Percentiles rank a stretch among this genome's conserved stretches.
phyloP scores from a whole-genome alignment of 345 rosid species.

The Nasturtium officinale region DNA sequence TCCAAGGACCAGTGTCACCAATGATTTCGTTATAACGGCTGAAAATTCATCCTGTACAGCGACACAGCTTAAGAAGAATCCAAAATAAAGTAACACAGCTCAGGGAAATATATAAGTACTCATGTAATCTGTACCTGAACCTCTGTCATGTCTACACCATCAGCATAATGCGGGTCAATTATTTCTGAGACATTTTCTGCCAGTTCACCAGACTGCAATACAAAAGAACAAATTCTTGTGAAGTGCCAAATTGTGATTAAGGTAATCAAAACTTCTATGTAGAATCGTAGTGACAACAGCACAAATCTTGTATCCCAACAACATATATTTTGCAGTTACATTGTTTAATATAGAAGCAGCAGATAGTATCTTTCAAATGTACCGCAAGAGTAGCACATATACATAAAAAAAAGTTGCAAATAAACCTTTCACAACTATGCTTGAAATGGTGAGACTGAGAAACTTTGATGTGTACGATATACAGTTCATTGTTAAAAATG shows the following conservation, averaged over 20 bases:
- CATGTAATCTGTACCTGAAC: constrained; percentile 65
- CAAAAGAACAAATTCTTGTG: constrained; percentile 38
- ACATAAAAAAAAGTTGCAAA: constrained; percentile 8
- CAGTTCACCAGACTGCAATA: constrained; percentile 81
- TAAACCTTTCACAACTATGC: constrained; percentile 11
- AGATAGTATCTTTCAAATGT: constrained; percentile 10
- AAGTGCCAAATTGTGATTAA: constrained; percentile 18
- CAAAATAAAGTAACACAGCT: constrained; percentile 23
- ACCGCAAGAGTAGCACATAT: not conserved
- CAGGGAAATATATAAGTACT: constrained; percentile 20
- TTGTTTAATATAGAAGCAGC: constrained; percentile 1
- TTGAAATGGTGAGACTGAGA: not conserved
- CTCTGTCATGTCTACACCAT: constrained; percentile 84
- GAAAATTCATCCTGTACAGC: constrained; percentile 92
- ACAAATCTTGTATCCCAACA: constrained; percentile 18
- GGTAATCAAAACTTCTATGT: constrained; percentile 9
- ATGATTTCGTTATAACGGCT: constrained; percentile 84
- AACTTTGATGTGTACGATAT: constrained; percentile 11
- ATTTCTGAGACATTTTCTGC: constrained; percentile 95
- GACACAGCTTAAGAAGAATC: constrained; percentile 37
- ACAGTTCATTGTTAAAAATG: not conserved
- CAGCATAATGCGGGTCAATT: constrained; percentile 81
- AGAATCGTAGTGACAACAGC: constrained; percentile 14
- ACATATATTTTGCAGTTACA: constrained; percentile 12
- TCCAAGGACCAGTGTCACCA: constrained; percentile 90